Evolutionary conservation across 1,284 basidiomycete genomes (phyloP), one percentile per base, ranked within the genome.

Genomic region (Pterula multifida): DNA sequence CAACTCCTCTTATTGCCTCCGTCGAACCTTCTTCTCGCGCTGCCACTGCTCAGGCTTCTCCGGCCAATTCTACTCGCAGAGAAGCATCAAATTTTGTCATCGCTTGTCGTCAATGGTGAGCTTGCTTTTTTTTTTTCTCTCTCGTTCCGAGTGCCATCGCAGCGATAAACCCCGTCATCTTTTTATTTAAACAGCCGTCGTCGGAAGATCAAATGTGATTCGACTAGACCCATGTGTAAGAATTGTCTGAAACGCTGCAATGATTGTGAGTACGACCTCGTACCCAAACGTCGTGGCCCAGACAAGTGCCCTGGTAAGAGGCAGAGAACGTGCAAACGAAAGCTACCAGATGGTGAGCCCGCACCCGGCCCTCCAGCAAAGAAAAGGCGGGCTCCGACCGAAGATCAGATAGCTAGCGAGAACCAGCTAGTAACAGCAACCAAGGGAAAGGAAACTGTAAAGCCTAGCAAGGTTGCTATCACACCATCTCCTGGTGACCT

Each of bases 181-280:
- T 56, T 55, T 58, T 55, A 57, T 55, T n/a, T n/a, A n/a, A n/a
- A n/a, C 66, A 82, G 85, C 64, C 85, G 86, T 54, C 72, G 76
- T 54, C 79, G 85, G 63, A 89, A 89, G 72, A 88, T 88, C 59
- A 79, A 82, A 53, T 89, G 85, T 69, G 86, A 88, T 65, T 88
- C 85, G 50, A 82, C 79, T 39, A 73, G 85, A 59, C 85, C 85
- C 55, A 72, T 75, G 54, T 89, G 85, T 69, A 75, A 82, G 67
- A 88, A 87, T 64, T 88, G 85, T 65, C 68, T 75, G 62, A 79
- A 84, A 58, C 73, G 85, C 58, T 76, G 73, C 57, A 85, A 85
- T 63, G 70, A 73, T 51, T 87, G 84, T 65, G 75, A 81, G 63
- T 89, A 88, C 63, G 85, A 89, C 62, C 69, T 76, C 26, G 81